Evolutionary conservation across 305 asterid species (phyloP), one percentile per base, ranked within the genome.

Genomic region (Andrographis paniculata): DNA sequence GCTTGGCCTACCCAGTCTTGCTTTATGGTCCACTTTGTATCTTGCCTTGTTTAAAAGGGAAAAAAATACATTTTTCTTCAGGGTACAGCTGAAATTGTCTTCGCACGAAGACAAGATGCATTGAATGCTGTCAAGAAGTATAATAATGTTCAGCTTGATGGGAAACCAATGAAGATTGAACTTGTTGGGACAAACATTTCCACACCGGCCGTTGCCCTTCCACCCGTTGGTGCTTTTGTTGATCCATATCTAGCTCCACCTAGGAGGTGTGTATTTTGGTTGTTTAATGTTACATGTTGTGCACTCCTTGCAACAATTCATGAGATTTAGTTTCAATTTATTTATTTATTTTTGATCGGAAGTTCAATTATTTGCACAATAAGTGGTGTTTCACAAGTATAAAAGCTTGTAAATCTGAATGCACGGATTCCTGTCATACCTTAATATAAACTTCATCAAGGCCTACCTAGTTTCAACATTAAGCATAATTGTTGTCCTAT

Each of bases 41-140:
- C 31, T 62, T 66, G 56, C 52, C 31, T 40, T 60, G 51, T 52
- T 70, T 58, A n/a, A n/a, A n/a, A n/a, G n/a, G n/a, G n/a, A n/a
- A n/a, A 65, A 56, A 69, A 55, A 43, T 51, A 15, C 22, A 9
- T 9, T 66, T 66, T 61, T 66, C 27, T 55, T 22, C 60, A 88
- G 95, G 97, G 95, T 53, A 88, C 95, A 31, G 95, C 94, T 15
- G 95, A 88, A 74, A 77, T 84, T 27, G 92, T 84, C 52, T 88
- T 73, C 66, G 74, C 97, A 36, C 80, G 93, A 27, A 68, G 87
- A 33, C 88, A 76, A 78, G 97, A 88, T 67, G 98, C 94, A 44
- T 23, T 80, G 57, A 74, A 87, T 58, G 98, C 98, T 65, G 71
- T 89, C 54, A 85, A 89, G 84, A 79, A 64, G 73, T 89, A 89